These are phyloP conservation scores for Helianthus annuus DNA, from an alignment of 129 eudicot species.

Conservation along the genomic window DNA sequence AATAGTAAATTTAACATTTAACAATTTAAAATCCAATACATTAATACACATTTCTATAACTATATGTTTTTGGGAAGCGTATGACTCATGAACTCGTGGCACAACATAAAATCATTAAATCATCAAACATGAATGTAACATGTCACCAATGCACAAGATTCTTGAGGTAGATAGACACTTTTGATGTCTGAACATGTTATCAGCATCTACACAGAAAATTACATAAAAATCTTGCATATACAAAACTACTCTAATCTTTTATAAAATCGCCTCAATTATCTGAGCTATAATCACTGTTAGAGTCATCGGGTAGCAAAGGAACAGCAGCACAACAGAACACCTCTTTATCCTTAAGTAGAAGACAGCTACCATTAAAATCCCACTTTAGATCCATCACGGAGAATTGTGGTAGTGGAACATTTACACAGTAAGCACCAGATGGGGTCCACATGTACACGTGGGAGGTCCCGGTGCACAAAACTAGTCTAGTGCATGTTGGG, in stretches of 20 bases:
- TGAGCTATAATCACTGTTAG: conserved; percentile 81
- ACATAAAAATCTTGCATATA: conserved; percentile 31
- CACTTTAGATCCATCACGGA: conserved; percentile 77
- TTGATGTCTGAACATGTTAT: conserved; percentile 9
- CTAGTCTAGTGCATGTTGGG: conserved; percentile 76
- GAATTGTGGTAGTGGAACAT: conserved; percentile 79
- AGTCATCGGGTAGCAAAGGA: conserved; percentile 70
- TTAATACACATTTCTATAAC: too few species aligned
- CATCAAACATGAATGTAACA: conserved; percentile 21
- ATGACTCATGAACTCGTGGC: neutral
- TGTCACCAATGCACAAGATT: conserved; percentile 24
- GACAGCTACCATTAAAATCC: conserved; percentile 83
- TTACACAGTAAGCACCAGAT: conserved; percentile 89
- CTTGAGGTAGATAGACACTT: neutral
- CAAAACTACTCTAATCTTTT: conserved; percentile 24
- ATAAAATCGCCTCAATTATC: conserved; percentile 55
- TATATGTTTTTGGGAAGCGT: too few species aligned
- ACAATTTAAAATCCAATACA: too few species aligned
- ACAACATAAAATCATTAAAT: neutral
- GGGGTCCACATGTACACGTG: conserved; percentile 99
- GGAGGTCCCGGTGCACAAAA: conserved; percentile 79
- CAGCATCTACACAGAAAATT: conserved; percentile 12
- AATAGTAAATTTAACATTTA: too few species aligned
- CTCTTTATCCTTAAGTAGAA: conserved; percentile 88
- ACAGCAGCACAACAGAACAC: conserved; percentile 84